Conservation (phyloP, 2,329 filamentous ascomycete species). For the Claviceps pusilla region DNA sequence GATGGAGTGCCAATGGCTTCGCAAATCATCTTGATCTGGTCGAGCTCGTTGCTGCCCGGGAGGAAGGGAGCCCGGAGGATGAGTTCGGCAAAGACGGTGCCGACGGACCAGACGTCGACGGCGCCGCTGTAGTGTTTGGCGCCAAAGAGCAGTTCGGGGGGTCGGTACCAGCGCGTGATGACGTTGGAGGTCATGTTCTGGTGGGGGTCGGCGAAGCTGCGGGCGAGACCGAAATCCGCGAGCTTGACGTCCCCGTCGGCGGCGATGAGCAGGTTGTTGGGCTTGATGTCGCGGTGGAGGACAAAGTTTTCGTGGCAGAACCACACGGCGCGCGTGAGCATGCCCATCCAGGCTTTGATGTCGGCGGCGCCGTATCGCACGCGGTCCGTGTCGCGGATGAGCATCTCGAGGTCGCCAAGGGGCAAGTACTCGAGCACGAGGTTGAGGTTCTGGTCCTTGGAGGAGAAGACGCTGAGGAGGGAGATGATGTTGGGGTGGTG, state of each 20-base stretch:
- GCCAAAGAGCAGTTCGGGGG: constrained; percentile 84
- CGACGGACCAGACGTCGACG: constrained; percentile 90
- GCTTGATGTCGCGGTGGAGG: constrained; percentile 95
- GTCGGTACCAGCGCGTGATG: constrained; percentile 93
- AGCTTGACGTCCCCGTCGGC: constrained; percentile 88
- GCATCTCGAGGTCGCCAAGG: constrained; percentile 84
- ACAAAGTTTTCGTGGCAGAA: constrained; percentile 94
- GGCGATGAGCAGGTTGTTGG: constrained; percentile 91
- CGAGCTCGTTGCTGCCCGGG: constrained; percentile 68
- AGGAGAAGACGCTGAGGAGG: constrained; percentile 82
- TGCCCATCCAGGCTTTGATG: constrained; percentile 97
- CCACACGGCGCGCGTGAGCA: constrained; percentile 85
- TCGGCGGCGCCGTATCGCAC: constrained; percentile 77
- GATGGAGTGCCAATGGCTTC: constrained; percentile 78
- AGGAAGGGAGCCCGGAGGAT: constrained; percentile 71
- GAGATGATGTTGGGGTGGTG: constrained; percentile 91
- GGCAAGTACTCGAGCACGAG: constrained; percentile 89
- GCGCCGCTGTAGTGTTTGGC: constrained; percentile 77
- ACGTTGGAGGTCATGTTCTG: constrained; percentile 83
- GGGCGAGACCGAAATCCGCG: constrained; percentile 91
- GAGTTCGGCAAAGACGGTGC: constrained; percentile 84
- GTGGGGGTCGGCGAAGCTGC: constrained; percentile 79
- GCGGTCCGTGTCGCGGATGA: constrained; percentile 68
- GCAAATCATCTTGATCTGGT: constrained; percentile 74
- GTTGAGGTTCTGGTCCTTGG: constrained; percentile 91